A percentile compares a stretch with the other conserved stretches of the same genome.
Conservation (phyloP, 495 filamentous ascomycete species). For the Podospora conica region DNA sequence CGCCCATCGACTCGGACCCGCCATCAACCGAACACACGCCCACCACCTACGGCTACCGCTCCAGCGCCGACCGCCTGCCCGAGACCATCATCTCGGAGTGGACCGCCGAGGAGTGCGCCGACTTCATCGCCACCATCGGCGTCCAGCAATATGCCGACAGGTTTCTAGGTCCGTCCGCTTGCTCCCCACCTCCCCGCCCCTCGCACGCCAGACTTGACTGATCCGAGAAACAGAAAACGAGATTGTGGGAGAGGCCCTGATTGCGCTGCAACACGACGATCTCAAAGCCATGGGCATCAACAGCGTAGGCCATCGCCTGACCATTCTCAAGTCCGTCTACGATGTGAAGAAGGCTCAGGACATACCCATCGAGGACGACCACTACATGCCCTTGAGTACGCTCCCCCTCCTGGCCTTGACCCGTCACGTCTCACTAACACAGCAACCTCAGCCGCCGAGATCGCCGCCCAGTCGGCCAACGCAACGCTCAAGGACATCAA, state of each 20-base stretch:
- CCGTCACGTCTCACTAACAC: conserved; percentile 18
- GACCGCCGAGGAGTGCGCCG: conserved; percentile 81
- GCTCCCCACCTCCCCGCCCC: neutral
- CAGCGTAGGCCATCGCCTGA: conserved; percentile 90
- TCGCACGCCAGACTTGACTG: neutral
- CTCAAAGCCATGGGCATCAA: conserved; percentile 88
- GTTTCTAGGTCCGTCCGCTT: conserved; percentile 61
- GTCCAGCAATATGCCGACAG: conserved; percentile 75
- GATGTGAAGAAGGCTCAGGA: conserved; percentile 90
- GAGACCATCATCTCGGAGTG: conserved; percentile 80
- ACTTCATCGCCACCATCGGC: conserved; percentile 73
- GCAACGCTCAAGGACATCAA: conserved; percentile 90
- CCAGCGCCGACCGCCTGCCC: conserved; percentile 62
- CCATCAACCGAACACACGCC: conserved; percentile 82
- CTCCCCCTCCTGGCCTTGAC: neutral
- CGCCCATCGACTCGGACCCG: conserved; percentile 72
- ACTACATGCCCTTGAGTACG: conserved; percentile 92
- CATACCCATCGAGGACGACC: conserved; percentile 81
- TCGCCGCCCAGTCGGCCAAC: conserved; percentile 71
- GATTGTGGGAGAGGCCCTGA: conserved; percentile 84
- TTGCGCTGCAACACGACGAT: conserved; percentile 85
- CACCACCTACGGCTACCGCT: conserved; percentile 68
- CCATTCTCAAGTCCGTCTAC: conserved; percentile 90
- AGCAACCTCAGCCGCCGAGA: conserved; percentile 67
- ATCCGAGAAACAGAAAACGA: conserved; percentile 66